Conservation (phyloP, 73 alveolate genomes). For the Urostyla sp. region DNA sequence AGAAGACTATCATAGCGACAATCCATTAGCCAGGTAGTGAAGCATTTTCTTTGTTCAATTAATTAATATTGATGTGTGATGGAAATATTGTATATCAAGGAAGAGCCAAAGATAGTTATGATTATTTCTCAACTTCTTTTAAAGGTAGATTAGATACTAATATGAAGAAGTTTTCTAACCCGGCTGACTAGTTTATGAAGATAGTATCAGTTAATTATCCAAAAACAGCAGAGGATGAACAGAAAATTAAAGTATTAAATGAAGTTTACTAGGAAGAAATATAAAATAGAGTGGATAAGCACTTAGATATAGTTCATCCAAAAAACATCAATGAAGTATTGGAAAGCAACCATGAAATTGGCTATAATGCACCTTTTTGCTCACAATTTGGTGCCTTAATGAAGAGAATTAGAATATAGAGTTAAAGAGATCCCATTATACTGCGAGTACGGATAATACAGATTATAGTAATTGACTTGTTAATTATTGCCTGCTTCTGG, state of each 20-base stretch:
- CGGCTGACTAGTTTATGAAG: constrained; percentile 34
- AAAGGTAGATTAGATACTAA: no score
- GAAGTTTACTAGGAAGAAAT: neutral
- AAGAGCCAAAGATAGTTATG: constrained; percentile 2
- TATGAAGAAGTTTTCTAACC: constrained; percentile 12
- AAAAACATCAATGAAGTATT: no score
- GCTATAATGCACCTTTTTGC: no score
- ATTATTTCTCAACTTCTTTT: constrained; percentile 60
- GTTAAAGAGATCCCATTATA: no score
- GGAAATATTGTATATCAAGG: constrained; percentile 73
- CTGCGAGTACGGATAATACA: no score
- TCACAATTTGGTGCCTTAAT: no score
- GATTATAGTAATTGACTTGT: no score
- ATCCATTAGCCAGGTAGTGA: constrained; percentile 79
- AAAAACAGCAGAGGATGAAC: neutral
- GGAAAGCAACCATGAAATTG: no score
- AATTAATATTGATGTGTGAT: constrained; percentile 39
- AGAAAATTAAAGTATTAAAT: neutral
- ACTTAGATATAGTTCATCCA: no score
- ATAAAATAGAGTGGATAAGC: no score
- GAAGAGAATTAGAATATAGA: no score
- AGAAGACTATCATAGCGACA: constrained; percentile 70
- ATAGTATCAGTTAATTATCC: constrained; percentile 18
- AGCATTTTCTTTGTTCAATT: neutral
- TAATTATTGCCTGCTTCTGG: no score